A percentile compares a stretch with the other conserved stretches of the same genome.
phyloP scores from a whole-genome alignment of 345 rosid species.

The Schrenkiella parvula region DNA sequence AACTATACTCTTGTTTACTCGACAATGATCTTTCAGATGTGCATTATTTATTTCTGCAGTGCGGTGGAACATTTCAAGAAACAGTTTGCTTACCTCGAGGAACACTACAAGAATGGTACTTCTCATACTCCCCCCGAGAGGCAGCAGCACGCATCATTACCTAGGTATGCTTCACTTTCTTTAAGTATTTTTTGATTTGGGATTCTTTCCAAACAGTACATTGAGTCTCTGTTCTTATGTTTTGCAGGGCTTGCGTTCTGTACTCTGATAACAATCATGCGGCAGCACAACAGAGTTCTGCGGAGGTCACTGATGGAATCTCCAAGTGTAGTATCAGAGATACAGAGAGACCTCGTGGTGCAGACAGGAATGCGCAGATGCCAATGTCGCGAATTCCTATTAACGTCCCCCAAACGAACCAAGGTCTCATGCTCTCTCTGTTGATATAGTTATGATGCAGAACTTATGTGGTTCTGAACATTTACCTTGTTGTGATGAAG shows the following conservation, averaged over 20 bases:
- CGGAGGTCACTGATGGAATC: slow-evolving; percentile 60
- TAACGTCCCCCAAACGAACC: slow-evolving; percentile 70
- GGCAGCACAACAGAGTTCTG: slow-evolving; percentile 43
- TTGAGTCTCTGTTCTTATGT: neutral
- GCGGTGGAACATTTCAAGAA: slow-evolving; percentile 98
- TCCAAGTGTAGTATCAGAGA: slow-evolving; percentile 87
- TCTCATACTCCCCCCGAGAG: slow-evolving; percentile 81
- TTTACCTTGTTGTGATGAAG: slow-evolving; percentile 31
- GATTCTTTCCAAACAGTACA: neutral
- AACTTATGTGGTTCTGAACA: neutral
- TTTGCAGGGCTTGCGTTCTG: slow-evolving; percentile 73
- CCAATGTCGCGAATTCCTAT: slow-evolving; percentile 76
- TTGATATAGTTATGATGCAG: neutral
- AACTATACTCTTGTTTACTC: neutral
- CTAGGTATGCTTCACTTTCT: slow-evolving; percentile 50
- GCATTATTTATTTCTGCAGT: slow-evolving; percentile 41
- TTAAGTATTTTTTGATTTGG: neutral
- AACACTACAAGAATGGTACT: slow-evolving; percentile 84
- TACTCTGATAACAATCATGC: slow-evolving; percentile 57
- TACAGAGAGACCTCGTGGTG: slow-evolving; percentile 47
- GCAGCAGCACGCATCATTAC: slow-evolving; percentile 95
- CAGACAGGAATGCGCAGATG: slow-evolving; percentile 55
- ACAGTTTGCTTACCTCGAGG: slow-evolving; percentile 95
- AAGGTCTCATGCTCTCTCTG: slow-evolving; percentile 38
- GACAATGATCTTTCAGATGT: neutral